Conservation (phyloP, 1,284 basidiomycete species). For the Sphaerobolus stellatus region DNA sequence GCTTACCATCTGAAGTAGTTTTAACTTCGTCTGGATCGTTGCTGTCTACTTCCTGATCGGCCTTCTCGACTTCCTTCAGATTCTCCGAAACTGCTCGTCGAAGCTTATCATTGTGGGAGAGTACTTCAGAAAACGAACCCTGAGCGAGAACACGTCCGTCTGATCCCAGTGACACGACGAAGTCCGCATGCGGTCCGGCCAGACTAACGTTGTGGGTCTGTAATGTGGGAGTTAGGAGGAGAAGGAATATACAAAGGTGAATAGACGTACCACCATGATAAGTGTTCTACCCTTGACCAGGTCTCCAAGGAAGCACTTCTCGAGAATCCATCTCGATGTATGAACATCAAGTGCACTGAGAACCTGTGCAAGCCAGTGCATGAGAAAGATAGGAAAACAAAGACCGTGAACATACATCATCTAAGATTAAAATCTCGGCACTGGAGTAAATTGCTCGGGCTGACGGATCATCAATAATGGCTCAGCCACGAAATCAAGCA, state of each 20-base stretch:
- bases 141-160: conserved; percentile 27
- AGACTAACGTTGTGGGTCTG: conserved; percentile 44
- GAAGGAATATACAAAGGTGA: background rate
- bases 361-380: conserved; percentile 28
- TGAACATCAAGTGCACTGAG: conserved; percentile 46
- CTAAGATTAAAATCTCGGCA: conserved; percentile 39
- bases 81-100: conserved; percentile 20
- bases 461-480: conserved; percentile 28
- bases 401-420: conserved; percentile 23
- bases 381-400: conserved; percentile 31
- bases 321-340: conserved; percentile 45
- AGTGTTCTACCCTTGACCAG: conserved; percentile 42
- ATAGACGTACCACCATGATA: conserved; percentile 37
- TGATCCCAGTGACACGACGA: conserved; percentile 36
- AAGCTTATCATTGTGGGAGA: conserved; percentile 26
- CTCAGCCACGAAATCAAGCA: background rate
- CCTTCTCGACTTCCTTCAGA: conserved; percentile 21
- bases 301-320: conserved; percentile 42
- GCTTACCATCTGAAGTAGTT: conserved; percentile 27
- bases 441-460: conserved; percentile 41
- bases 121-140: conserved; percentile 19
- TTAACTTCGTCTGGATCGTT: conserved; percentile 14
- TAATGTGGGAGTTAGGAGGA: conserved; percentile 1
- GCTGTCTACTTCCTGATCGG: conserved; percentile 14
- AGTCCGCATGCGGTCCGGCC: conserved; percentile 38